These are phyloP conservation scores for Ligustrum vulgare DNA, from an alignment of 257 asterid species.

Conservation along the genomic window DNA sequence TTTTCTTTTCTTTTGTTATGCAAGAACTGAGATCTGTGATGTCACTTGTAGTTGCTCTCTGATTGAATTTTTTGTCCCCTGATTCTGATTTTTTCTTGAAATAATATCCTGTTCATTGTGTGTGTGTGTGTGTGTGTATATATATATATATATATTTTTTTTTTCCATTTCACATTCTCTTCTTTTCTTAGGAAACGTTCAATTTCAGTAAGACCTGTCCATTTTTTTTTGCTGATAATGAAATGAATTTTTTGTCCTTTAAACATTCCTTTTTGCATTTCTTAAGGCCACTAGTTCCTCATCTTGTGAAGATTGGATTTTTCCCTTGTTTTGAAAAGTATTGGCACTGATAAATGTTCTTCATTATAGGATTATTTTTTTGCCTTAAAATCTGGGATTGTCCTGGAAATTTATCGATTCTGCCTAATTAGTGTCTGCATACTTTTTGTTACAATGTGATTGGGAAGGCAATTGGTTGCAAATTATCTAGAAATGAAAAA, in stretches of 20 bases:
- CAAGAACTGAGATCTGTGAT: slow-evolving; percentile 49
- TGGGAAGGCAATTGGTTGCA: neutral
- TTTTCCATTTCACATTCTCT: neutral
- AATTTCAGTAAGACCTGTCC: slow-evolving; percentile 15
- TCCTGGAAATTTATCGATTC: neutral
- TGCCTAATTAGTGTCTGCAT: neutral
- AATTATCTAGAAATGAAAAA: neutral
- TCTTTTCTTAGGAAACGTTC: slow-evolving; percentile 12
- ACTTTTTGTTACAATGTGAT: neutral
- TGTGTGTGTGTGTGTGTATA: too few relatives aligned
- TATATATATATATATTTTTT: neutral
- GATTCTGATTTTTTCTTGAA: slow-evolving; percentile 20
- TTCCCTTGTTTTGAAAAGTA: slow-evolving; percentile 24
- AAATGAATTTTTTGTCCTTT: slow-evolving; percentile 28
- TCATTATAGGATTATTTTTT: neutral
- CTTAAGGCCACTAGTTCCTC: slow-evolving; percentile 31
- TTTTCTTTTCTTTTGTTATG: neutral
- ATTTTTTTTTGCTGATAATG: slow-evolving; percentile 21
- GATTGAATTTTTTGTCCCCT: slow-evolving; percentile 33
- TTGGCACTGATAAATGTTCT: slow-evolving; percentile 9
- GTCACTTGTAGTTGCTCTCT: slow-evolving; percentile 31
- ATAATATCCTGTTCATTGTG: neutral
- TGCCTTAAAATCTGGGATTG: neutral
- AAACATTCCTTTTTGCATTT: slow-evolving; percentile 25
- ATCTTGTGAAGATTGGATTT: slow-evolving; percentile 21